phyloP scores from a whole-genome alignment of 306 rosid species.

The Dryas alaskensis region DNA sequence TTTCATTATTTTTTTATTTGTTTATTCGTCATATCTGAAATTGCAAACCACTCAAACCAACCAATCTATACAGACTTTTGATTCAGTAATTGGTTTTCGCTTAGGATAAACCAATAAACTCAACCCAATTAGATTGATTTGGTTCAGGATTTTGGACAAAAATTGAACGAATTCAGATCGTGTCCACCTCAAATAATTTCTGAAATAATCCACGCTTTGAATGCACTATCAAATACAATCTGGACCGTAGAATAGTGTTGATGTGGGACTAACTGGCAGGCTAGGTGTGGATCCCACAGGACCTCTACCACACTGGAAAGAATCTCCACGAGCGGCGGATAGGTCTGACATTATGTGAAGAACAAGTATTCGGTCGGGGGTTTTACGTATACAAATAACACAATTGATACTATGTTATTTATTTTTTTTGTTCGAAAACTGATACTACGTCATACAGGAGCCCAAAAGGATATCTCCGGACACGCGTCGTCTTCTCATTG shows the following conservation, averaged over 20 bases:
- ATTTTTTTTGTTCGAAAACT: too few species aligned
- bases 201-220: background rate
- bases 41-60: too few species aligned
- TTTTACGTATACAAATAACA: background rate
- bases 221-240: background rate
- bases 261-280: too few species aligned
- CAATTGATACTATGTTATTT: background rate
- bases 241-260: background rate
- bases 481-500: background rate
- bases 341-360: conserved; percentile 39
- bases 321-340: conserved; percentile 13
- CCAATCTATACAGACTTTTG: too few species aligned
- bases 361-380: conserved; percentile 22
- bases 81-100: too few species aligned
- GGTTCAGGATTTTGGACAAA: too few species aligned
- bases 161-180: too few species aligned
- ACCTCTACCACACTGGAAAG: background rate
- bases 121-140: too few species aligned
- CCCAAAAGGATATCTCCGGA: background rate
- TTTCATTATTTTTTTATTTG: too few species aligned
- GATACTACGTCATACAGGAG: background rate
- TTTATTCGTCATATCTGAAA: too few species aligned
- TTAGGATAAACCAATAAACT: too few species aligned
- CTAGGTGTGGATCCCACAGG: background rate
- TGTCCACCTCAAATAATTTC: background rate